These are phyloP conservation scores for Colletotrichum tanaceti DNA, from an alignment of 2,329 filamentous ascomycete genomes.

Conservation along the genomic window DNA sequence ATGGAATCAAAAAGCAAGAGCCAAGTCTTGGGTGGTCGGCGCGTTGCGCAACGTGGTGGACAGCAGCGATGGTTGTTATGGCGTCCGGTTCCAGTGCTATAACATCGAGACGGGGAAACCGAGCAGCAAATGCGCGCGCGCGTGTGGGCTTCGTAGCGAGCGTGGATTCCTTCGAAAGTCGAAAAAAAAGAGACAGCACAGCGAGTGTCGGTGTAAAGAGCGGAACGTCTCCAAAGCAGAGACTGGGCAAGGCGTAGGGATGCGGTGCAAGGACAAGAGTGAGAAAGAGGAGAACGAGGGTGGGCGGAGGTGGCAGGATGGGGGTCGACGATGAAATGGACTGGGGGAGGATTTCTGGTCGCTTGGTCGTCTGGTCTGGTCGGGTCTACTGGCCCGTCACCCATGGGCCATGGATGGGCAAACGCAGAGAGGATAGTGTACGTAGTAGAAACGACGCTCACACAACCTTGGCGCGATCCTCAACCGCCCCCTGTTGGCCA, in stretches of 20 bases:
- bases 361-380: neutral
- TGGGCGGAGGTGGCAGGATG: conserved; percentile 37
- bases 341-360: neutral
- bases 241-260: conserved; percentile 39
- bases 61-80: conserved; percentile 18
- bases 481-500: conserved; percentile 21
- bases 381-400: neutral
- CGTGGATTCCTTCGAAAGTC: conserved; percentile 26
- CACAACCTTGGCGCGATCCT: conserved; percentile 33
- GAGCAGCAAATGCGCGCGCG: conserved; percentile 22
- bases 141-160: conserved; percentile 34
- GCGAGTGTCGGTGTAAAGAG: conserved; percentile 41
- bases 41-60: conserved; percentile 31
- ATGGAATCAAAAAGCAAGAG: conserved; percentile 14
- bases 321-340: conserved; percentile 40
- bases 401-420: too few species aligned
- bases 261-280: conserved; percentile 39
- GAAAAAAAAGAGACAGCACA: conserved; percentile 33
- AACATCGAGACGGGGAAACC: conserved; percentile 35
- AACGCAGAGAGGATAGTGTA: conserved; percentile 12
- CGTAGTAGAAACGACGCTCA: too few species aligned
- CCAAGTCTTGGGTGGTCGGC: conserved; percentile 16
- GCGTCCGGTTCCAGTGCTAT: conserved; percentile 32
- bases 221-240: conserved; percentile 38
- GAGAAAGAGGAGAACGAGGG: conserved; percentile 34